Evolutionary conservation across 192 early-diverging fungal species (phyloP).

Genomic region (Jimgerdemannia lactiflua): DNA sequence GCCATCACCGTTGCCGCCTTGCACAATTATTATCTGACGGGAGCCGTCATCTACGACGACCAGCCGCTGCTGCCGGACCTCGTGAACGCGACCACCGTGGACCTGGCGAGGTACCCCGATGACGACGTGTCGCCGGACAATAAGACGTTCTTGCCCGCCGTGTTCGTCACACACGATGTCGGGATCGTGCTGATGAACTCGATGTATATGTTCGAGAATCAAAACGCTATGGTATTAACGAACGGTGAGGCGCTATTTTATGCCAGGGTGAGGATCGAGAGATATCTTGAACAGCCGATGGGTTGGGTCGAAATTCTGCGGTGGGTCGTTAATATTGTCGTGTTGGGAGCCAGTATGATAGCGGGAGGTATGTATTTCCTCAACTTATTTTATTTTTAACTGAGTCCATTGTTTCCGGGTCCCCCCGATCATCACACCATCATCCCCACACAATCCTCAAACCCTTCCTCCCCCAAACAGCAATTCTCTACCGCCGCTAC

Average conservation of each 20-base stretch:
- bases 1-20: not conserved
- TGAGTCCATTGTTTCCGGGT: not conserved
- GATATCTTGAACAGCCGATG: not conserved
- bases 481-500: not conserved
- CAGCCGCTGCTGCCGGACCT: not conserved
- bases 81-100: not conserved
- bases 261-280: not conserved
- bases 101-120: not conserved
- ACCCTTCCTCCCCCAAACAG: not conserved
- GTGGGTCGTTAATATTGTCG: not conserved
- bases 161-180: not conserved
- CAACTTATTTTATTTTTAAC: not conserved
- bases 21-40: not conserved
- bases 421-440: not conserved
- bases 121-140: not conserved
- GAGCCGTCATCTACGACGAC: not conserved
- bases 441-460: not conserved
- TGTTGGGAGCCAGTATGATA: not conserved
- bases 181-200: not conserved
- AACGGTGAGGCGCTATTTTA: not conserved
- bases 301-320: not conserved
- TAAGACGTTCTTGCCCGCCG: not conserved
- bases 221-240: not conserved
- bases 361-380: not conserved
- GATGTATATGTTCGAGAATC: not conserved